Percentiles rank a stretch among this genome's conserved stretches.
phyloP scores from a whole-genome alignment of 2,329 filamentous ascomycete species.

The Escovopsis sp. region DNA sequence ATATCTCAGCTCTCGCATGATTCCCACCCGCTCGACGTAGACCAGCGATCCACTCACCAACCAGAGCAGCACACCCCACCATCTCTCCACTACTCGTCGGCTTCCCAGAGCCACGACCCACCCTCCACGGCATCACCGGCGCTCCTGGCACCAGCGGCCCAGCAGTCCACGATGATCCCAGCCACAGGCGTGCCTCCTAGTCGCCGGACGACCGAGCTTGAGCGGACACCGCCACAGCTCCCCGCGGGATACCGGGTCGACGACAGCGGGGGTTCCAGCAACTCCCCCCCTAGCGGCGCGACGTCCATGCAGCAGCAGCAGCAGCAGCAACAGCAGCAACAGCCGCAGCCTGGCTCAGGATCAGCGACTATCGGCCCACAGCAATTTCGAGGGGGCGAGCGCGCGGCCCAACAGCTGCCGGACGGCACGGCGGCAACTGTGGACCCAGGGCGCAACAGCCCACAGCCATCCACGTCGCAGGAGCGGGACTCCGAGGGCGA shows the following conservation, averaged over 20 bases:
- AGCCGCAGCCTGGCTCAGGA: too few relatives aligned
- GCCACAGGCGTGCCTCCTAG: slow-evolving; percentile 26
- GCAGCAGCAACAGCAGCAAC: background rate
- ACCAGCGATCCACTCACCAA: slow-evolving; percentile 24
- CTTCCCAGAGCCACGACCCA: slow-evolving; percentile 21
- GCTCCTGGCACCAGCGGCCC: slow-evolving; percentile 15
- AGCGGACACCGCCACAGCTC: slow-evolving; percentile 31
- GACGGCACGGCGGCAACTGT: slow-evolving; percentile 21
- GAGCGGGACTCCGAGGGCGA: slow-evolving; percentile 33
- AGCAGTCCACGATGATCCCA: slow-evolving; percentile 30
- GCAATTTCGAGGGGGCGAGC: slow-evolving; percentile 23
- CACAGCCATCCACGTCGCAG: slow-evolving; percentile 29
- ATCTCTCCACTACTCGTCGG: slow-evolving; percentile 20
- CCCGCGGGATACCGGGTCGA: slow-evolving; percentile 38
- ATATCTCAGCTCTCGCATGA: slow-evolving; percentile 48
- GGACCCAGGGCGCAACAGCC: slow-evolving; percentile 39
- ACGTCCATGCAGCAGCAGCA: slow-evolving; percentile 3
- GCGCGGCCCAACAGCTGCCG: slow-evolving; percentile 27
- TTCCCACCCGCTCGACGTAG: slow-evolving; percentile 36
- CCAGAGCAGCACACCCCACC: slow-evolving; percentile 30
- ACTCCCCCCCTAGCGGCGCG: slow-evolving; percentile 23
- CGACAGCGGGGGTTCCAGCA: slow-evolving; percentile 26
- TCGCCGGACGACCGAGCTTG: slow-evolving; percentile 34
- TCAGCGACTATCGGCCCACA: slow-evolving; percentile 6
- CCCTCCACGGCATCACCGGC: slow-evolving; percentile 14